A percentile compares a stretch with the other conserved stretches of the same genome.
Evolutionary conservation across 2,329 filamentous ascomycete genomes (phyloP).

Genomic region (Ophiostoma himal-ulmi): DNA sequence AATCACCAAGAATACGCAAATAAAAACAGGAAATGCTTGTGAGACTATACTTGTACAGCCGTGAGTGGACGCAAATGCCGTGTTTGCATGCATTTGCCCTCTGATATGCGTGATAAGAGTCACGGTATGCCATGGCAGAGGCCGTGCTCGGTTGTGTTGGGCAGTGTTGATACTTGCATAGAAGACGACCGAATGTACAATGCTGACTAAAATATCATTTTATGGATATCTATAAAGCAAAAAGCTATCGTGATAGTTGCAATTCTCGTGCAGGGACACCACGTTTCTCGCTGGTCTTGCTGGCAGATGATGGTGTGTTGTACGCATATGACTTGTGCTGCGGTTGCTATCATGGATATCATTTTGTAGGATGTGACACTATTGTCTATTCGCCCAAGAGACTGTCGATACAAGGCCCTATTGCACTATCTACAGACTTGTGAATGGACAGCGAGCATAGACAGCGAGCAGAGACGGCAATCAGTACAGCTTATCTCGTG

Average conservation of each 20-base stretch:
- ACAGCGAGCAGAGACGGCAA: not conserved
- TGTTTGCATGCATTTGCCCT: not conserved
- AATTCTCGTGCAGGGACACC: not conserved
- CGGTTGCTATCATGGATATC: not conserved
- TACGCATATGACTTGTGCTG: not conserved
- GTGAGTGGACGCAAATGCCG: not conserved
- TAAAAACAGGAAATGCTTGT: slow-evolving; percentile 1
- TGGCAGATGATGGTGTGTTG: not conserved
- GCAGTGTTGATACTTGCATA: not conserved
- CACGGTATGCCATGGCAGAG: not conserved
- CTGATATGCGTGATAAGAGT: not conserved
- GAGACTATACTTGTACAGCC: not conserved
- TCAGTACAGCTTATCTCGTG: not conserved
- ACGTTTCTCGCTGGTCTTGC: not conserved
- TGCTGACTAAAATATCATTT: not conserved
- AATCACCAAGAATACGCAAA: not conserved
- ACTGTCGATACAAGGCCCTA: not conserved
- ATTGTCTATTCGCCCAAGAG: not conserved
- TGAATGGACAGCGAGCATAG: not conserved
- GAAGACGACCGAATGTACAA: not conserved
- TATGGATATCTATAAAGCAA: not conserved
- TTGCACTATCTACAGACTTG: not conserved
- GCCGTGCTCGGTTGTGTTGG: not conserved
- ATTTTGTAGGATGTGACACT: not conserved
- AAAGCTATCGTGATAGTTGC: not conserved